These are phyloP conservation scores for Annulohypoxylon bovei DNA, from an alignment of 495 filamentous ascomycete genomes.

Conservation along the genomic window DNA sequence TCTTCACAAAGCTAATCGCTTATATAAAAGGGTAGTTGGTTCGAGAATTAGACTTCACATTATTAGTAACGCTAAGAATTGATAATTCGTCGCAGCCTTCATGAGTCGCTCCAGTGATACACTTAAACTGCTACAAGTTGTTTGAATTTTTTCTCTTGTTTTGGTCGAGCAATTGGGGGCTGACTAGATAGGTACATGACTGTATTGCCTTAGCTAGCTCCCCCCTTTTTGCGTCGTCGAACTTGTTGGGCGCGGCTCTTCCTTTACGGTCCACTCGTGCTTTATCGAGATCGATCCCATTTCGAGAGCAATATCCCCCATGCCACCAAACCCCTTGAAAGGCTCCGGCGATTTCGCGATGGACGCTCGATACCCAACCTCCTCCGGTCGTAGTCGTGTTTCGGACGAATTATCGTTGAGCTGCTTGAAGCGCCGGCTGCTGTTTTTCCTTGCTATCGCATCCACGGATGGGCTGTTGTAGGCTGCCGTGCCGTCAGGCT, in stretches of 20 bases:
- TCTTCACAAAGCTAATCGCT: neutral
- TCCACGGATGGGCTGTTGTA: conserved; percentile 19
- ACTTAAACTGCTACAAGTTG: neutral
- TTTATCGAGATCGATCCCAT: conserved; percentile 41
- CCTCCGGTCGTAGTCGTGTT: conserved; percentile 43
- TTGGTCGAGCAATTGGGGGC: too few species aligned
- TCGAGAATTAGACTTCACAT: neutral
- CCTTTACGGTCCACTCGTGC: conserved; percentile 39
- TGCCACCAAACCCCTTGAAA: conserved; percentile 16
- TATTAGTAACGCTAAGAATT: neutral
- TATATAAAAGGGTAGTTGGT: neutral
- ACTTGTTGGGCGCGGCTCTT: conserved; percentile 27
- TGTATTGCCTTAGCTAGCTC: neutral
- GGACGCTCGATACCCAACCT: conserved; percentile 28
- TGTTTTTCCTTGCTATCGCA: conserved; percentile 25
- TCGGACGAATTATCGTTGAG: conserved; percentile 47
- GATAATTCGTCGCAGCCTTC: neutral
- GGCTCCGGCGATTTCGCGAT: conserved; percentile 31
- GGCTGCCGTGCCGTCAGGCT: conserved; percentile 27
- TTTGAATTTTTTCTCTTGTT: neutral
- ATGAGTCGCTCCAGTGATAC: neutral
- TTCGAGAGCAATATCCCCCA: conserved; percentile 27
- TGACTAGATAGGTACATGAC: neutral
- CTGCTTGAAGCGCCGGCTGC: conserved; percentile 40
- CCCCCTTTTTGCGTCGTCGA: conserved; percentile 7